Percentiles rank a stretch among this genome's conserved stretches.
Conservation (phyloP, 75 land plant species). For the Pinus taeda region DNA sequence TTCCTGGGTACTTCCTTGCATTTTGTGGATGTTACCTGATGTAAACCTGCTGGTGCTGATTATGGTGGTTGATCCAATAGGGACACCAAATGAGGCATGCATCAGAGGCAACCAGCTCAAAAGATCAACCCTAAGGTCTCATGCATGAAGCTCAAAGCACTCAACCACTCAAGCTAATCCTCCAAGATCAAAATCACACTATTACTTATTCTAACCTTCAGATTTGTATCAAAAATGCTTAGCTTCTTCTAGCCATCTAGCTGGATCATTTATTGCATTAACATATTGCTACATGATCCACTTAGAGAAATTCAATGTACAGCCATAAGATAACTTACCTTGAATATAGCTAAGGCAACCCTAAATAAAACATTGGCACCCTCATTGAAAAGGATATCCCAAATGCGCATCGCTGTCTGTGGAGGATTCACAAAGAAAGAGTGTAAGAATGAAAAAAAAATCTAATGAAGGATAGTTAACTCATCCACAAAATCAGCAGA, state of each 20-base stretch:
- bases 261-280: background rate
- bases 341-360: slow-evolving; percentile 88
- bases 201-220: too few species aligned
- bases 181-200: too few species aligned
- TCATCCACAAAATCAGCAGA: background rate
- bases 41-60: too few species aligned
- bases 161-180: too few species aligned
- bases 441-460: background rate
- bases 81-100: too few species aligned
- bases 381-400: slow-evolving; percentile 97
- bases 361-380: slow-evolving; percentile 82
- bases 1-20: too few species aligned
- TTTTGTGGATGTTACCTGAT: too few species aligned
- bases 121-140: too few species aligned
- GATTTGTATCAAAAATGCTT: background rate
- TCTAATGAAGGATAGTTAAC: background rate
- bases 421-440: background rate
- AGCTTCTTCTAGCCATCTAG: background rate
- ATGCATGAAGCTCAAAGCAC: too few species aligned
- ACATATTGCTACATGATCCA: background rate
- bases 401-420: slow-evolving; percentile 86
- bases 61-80: too few species aligned
- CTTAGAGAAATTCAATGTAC: background rate
- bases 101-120: too few species aligned
- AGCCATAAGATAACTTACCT: slow-evolving; percentile 33